Base-by-base conservation (phyloP, 768 basidiomycete species). In the Favolaschia claudopus region DNA sequence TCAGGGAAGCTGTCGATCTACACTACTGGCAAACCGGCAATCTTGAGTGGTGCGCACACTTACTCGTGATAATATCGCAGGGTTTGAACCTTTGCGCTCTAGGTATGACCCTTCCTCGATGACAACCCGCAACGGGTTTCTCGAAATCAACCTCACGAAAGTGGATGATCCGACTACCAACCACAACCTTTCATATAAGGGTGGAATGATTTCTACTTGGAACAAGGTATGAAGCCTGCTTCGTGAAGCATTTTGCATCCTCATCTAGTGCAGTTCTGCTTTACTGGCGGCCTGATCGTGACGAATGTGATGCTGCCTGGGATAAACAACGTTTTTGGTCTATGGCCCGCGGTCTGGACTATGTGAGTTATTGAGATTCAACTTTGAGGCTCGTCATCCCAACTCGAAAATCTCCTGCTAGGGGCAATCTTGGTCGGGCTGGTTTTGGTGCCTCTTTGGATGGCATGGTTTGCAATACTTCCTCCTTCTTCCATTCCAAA, bases 201-300 rank as follows among this genome's bases (percentile, higher is more conserved):
- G 66, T 7, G 66, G 46, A 19, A 63, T 67, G 63, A 55, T 64
- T 34, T 37, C 56, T 7, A 40, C 29, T 19, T 74, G 76, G 82
- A 89, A 88, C 71, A 87, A 88, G n/a, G n/a, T n/a, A n/a, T n/a
- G n/a, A n/a, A n/a, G n/a, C n/a, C n/a, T n/a, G n/a, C n/a, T n/a
- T n/a, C n/a, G n/a, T n/a, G n/a, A n/a, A n/a, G n/a, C n/a, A n/a
- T n/a, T n/a, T n/a, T n/a, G n/a, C n/a, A n/a, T n/a, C n/a, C n/a
- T n/a, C n/a, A n/a, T n/a, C n/a, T n/a, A n/a, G n/a, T n/a, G n/a
- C n/a, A n/a, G 74, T 87, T 95, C 63, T 94, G 91, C 70, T 93
- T 93, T 69, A 91, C 90, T 8, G 89, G 89, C 6, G 92, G 92
- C 31, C 72, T 90, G 47, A 80, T 92, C 43, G 91, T 86, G 74